phyloP scores from a whole-genome alignment of 2,329 filamentous ascomycete genomes.

The Aureobasidium sp. region DNA sequence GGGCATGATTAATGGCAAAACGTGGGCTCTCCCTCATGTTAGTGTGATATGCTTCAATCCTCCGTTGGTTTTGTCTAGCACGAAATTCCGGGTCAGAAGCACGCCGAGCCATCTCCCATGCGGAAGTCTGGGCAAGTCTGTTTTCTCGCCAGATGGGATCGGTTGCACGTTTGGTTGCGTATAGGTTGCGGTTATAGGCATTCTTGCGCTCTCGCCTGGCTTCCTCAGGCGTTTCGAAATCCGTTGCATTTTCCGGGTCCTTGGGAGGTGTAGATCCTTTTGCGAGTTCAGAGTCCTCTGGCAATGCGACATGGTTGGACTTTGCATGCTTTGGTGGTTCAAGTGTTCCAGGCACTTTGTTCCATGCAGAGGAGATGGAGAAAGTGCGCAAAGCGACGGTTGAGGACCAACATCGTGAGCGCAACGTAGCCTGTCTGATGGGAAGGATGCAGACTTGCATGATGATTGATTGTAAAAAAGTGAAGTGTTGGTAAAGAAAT shows the following conservation, averaged over 20 bases:
- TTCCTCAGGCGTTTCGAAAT: not conserved
- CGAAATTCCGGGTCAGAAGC: not conserved
- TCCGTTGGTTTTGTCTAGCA: not conserved
- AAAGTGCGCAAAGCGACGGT: not conserved
- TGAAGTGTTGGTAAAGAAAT: too few species aligned
- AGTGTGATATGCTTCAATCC: not conserved
- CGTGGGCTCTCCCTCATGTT: not conserved
- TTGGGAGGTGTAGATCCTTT: not conserved
- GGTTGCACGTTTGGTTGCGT: not conserved
- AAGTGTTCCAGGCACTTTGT: too few species aligned
- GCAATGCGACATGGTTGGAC: not conserved
- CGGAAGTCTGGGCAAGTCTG: not conserved
- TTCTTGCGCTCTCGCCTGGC: not conserved
- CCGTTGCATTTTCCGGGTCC: not conserved
- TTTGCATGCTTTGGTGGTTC: too few species aligned
- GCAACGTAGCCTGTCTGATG: too few species aligned
- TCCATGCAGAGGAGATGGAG: not conserved
- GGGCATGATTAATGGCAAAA: not conserved
- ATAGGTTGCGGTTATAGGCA: not conserved
- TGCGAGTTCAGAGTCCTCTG: not conserved
- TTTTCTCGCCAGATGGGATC: not conserved
- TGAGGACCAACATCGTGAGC: too few species aligned
- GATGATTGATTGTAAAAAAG: not conserved
- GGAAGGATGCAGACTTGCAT: too few species aligned
- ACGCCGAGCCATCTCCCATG: not conserved